Conservation (phyloP, 176 grass and related monocot species). For the Carex scoparia region DNA sequence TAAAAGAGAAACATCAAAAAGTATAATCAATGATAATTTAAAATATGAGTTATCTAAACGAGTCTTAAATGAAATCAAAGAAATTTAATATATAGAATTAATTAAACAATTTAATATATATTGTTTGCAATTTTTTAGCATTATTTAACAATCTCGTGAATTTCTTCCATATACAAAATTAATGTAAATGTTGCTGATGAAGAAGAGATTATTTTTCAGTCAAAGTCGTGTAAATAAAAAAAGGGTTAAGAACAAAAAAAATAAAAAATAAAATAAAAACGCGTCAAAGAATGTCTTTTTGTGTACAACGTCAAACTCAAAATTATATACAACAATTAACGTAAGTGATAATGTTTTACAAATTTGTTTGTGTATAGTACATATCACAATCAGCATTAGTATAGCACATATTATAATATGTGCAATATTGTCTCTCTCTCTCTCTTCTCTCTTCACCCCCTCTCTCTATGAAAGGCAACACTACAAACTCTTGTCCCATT, state of each 20-base stretch:
- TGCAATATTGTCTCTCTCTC: background rate
- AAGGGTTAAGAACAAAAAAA: background rate
- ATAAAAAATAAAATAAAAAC: background rate
- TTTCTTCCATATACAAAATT: too few relatives aligned
- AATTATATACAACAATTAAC: background rate
- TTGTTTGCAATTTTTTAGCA: background rate
- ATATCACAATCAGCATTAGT: constrained; percentile 19
- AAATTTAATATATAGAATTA: too few relatives aligned
- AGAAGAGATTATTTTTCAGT: background rate
- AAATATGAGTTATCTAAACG: too few relatives aligned
- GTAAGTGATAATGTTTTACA: background rate
- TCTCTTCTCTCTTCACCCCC: background rate
- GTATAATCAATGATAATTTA: too few relatives aligned
- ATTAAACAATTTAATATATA: background rate
- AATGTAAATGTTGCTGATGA: background rate
- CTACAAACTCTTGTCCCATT: background rate
- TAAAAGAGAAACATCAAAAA: too few relatives aligned
- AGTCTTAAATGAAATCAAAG: too few relatives aligned
- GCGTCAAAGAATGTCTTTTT: constrained; percentile 18
- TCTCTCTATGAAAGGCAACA: constrained; percentile 9
- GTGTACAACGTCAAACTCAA: background rate
- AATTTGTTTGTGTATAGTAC: background rate
- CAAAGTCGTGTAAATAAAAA: background rate
- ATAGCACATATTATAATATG: background rate
- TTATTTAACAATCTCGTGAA: too few relatives aligned